Evolutionary conservation across 306 rosid genomes (phyloP).

Genomic region (Acacia melanoxylon): DNA sequence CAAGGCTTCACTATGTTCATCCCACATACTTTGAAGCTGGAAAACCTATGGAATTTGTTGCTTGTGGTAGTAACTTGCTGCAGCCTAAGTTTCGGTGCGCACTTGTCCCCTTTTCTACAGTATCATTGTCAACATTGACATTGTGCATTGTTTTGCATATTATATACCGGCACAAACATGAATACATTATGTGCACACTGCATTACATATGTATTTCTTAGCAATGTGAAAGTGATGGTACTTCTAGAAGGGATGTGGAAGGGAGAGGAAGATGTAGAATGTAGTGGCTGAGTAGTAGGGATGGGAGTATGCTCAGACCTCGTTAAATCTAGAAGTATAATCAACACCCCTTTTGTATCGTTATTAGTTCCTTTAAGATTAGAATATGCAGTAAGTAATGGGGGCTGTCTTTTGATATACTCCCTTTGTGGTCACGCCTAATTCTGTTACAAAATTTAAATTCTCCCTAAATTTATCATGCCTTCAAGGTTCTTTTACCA

Average conservation of each 20-base stretch:
- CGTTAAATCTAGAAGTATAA: background rate
- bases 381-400: background rate
- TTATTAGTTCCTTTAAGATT: background rate
- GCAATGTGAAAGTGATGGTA: conserved; percentile 10
- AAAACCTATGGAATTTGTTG: conserved; percentile 90
- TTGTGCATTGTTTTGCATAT: background rate
- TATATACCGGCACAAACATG: background rate
- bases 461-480: background rate
- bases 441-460: conserved; percentile 2
- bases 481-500: conserved; percentile 8
- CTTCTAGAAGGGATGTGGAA: conserved; percentile 8
- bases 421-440: background rate
- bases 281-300: conserved; percentile 5
- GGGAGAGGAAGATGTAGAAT: conserved; percentile 9
- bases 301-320: conserved; percentile 20
- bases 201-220: background rate
- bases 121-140: conserved; percentile 15
- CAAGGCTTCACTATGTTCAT: conserved; percentile 88
- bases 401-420: background rate
- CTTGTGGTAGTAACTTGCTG: conserved; percentile 86
- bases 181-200: conserved; percentile 5
- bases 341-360: background rate
- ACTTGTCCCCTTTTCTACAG: conserved; percentile 19
- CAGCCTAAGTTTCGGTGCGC: conserved; percentile 85
- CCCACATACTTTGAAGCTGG: conserved; percentile 96